phyloP scores from a whole-genome alignment of 805 yeast genomes.

The Kregervanrija pseudodelftensis region DNA sequence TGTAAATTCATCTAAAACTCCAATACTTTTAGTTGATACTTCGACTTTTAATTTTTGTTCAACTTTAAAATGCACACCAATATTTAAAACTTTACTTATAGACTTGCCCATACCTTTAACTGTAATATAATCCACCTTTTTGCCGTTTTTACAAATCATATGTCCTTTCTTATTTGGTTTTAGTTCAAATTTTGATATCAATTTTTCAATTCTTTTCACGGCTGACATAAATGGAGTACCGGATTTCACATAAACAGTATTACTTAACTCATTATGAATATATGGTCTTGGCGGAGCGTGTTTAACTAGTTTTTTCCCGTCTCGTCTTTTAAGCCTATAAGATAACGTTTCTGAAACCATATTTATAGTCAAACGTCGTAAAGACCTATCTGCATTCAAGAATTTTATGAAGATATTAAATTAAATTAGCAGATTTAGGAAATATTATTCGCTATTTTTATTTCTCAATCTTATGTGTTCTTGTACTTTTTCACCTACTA shows the following conservation, averaged over 20 bases:
- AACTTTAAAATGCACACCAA: slow-evolving; percentile 54
- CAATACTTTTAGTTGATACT: slow-evolving; percentile 53
- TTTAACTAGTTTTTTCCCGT: slow-evolving; percentile 37
- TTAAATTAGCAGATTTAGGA: too few relatives aligned
- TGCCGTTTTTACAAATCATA: slow-evolving; percentile 11
- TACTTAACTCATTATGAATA: slow-evolving; percentile 36
- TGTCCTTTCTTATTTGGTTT: slow-evolving; percentile 38
- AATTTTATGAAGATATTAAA: too few relatives aligned
- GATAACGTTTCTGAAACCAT: too few relatives aligned
- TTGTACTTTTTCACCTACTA: too few relatives aligned
- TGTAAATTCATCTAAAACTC: slow-evolving; percentile 64
- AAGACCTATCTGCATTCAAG: too few relatives aligned
- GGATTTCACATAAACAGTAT: slow-evolving; percentile 52
- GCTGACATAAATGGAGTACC: slow-evolving; percentile 70
- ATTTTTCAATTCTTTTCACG: slow-evolving; percentile 53
- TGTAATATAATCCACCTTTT: slow-evolving; percentile 35
- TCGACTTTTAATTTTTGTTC: slow-evolving; percentile 48
- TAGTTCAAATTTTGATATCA: slow-evolving; percentile 28
- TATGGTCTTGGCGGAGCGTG: slow-evolving; percentile 46
- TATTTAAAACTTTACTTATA: slow-evolving; percentile 51
- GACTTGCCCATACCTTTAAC: slow-evolving; percentile 76
- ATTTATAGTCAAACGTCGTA: too few relatives aligned
- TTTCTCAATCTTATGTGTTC: too few relatives aligned
- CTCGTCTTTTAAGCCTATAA: slow-evolving; percentile 1
- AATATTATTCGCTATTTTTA: too few relatives aligned